Evolutionary conservation across 371 early-diverging fungal genomes (phyloP), one percentile per base, ranked within the genome.

Genomic region (Mortierella sp.): DNA sequence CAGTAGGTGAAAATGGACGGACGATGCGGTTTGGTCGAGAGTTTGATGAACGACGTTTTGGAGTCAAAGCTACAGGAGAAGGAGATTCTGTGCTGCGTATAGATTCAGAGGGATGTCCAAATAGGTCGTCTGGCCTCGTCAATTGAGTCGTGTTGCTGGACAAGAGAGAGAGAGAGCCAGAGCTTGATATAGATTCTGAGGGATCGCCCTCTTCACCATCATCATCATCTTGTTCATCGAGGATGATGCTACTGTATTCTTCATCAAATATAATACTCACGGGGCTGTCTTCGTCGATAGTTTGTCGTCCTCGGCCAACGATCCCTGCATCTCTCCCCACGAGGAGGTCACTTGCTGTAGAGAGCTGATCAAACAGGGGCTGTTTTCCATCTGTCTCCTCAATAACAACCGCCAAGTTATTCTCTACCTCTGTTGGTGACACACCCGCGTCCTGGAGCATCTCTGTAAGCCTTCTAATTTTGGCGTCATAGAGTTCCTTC

Each of bases 401-500:
- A 0, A 55, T 64, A 17, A 78, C 79, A 22, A 64, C 79, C 3
- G 75, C 81, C 51, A 80, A 64, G 47, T 67, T 80, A 53, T 80
- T 75, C 43, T 74, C 81, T 8, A 80, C 81, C 37, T 80, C 81
- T 19, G 81, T 68, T 8, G 81, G 81, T 7, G 81, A 80, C 7
- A 80, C 68, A 2, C 81, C 81, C 3, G 81, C 81, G 37, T 80
- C 81, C 55, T 74, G 71, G 17, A 80, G 65, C 81, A 80, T 80
- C 42, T 74, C 70, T 40, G 75, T 80, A 22, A 80, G 57, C 19
- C 75, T 51, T 23, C 68, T 31, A 35, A 80, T 80, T 37, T 80
- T 80, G 31, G 81, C 75, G 15, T 80, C 81, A 31, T 80, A 80
- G 28, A 70, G 81, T 17, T 80, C 81, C 62, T 80, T 80, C 81